Percentiles rank a stretch among this genome's conserved stretches.
Evolutionary conservation across 306 rosid species (phyloP).

Genomic region (Pyrus pyrifolia): DNA sequence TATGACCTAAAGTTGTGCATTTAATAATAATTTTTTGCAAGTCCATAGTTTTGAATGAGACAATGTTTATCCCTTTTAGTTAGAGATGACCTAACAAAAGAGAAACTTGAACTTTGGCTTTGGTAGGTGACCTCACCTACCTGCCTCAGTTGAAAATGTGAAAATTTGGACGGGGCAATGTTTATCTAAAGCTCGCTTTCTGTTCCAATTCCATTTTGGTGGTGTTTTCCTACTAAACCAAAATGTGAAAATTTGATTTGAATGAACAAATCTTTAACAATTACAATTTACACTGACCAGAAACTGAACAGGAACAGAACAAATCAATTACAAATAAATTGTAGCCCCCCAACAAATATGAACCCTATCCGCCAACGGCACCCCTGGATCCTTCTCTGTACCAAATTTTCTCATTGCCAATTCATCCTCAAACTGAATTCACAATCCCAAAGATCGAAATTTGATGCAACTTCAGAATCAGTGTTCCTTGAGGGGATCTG

Average conservation of each 20-base stretch:
- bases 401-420: slow-evolving; percentile 18
- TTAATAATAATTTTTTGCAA: too few relatives aligned
- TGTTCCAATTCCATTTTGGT: slow-evolving; percentile 10
- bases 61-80: too few relatives aligned
- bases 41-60: too few relatives aligned
- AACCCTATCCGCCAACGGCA: slow-evolving; percentile 42
- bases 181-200: background rate
- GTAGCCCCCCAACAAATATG: slow-evolving; percentile 42
- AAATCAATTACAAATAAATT: slow-evolving; percentile 51
- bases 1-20: too few relatives aligned
- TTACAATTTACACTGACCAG: slow-evolving; percentile 50
- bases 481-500: slow-evolving; percentile 24
- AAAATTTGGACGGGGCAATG: too few relatives aligned
- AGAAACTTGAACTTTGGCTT: background rate
- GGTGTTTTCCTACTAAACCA: slow-evolving; percentile 2
- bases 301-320: slow-evolving; percentile 13
- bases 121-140: background rate
- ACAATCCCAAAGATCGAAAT: slow-evolving; percentile 3
- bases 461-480: slow-evolving; percentile 16
- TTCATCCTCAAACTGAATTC: slow-evolving; percentile 24
- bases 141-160: background rate
- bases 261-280: slow-evolving; percentile 36
- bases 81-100: too few relatives aligned
- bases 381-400: slow-evolving; percentile 23
- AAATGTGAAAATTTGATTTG: slow-evolving; percentile 26